A percentile compares a stretch with the other conserved stretches of the same genome.
phyloP scores from a whole-genome alignment of 371 early-diverging fungal species.

The Mortierella sp. region DNA sequence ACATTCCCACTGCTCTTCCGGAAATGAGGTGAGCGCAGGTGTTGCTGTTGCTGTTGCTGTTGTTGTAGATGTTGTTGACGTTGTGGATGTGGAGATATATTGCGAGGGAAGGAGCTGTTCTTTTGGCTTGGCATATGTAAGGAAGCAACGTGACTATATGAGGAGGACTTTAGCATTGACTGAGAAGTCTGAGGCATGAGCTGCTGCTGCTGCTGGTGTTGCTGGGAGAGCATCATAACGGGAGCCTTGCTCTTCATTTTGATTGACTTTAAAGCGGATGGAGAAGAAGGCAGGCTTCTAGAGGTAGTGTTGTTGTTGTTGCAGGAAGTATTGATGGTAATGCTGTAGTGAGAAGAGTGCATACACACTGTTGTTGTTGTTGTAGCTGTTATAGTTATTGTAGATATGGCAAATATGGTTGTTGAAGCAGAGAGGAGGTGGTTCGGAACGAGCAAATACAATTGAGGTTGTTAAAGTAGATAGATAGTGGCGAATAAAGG shows the following conservation, averaged over 20 bases:
- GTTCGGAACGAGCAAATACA: background rate
- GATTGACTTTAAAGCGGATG: background rate
- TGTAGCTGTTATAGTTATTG: background rate
- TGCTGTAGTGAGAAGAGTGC: background rate
- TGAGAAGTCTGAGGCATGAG: constrained; percentile 5
- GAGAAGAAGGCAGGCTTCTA: background rate
- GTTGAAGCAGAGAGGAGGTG: background rate
- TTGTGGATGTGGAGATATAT: constrained; percentile 2
- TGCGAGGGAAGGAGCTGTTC: background rate
- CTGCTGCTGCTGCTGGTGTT: constrained; percentile 33
- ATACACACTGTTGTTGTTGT: background rate
- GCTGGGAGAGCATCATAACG: constrained; percentile 37
- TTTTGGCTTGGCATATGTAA: background rate
- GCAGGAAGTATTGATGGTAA: background rate
- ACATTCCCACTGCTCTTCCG: constrained; percentile 16
- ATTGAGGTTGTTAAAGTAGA: background rate
- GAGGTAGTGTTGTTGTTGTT: background rate
- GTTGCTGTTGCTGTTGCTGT: constrained; percentile 15
- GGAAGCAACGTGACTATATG: constrained; percentile 1
- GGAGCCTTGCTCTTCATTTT: constrained; percentile 46
- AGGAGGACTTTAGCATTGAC: constrained; percentile 5
- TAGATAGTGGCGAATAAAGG: background rate
- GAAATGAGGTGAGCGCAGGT: constrained; percentile 15
- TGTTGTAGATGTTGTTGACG: constrained; percentile 16
- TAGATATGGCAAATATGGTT: background rate